Evolutionary conservation across 257 asterid genomes (phyloP).

Genomic region (Phtheirospermum japonicum): DNA sequence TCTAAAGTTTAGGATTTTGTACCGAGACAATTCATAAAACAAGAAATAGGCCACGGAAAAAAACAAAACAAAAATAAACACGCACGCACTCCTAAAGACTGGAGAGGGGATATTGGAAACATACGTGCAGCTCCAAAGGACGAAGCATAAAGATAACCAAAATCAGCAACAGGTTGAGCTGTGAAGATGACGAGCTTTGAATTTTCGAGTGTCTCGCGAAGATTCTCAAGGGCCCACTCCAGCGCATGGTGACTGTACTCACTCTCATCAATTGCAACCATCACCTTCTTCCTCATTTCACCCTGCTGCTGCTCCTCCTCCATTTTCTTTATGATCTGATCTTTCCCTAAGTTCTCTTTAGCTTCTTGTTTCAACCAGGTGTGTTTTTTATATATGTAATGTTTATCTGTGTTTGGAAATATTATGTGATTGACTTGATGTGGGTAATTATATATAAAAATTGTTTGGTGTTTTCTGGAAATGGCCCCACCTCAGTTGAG

Average conservation of each 20-base stretch:
- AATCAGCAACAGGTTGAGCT: conserved; percentile 43
- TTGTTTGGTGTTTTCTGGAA: too few species aligned
- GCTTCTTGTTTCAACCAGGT: too few species aligned
- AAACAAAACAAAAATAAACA: background rate
- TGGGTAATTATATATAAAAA: too few species aligned
- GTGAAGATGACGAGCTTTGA: conserved; percentile 48
- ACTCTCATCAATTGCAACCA: conserved; percentile 73
- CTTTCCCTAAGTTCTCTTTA: too few species aligned
- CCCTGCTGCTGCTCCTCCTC: conserved; percentile 17
- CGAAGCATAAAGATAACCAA: conserved; percentile 44
- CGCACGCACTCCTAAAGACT: background rate
- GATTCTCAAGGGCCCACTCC: conserved; percentile 50
- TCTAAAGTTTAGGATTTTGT: too few species aligned
- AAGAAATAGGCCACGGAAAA: too few species aligned
- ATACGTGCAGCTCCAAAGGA: conserved; percentile 55
- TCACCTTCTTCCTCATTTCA: conserved; percentile 50
- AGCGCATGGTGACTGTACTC: conserved; percentile 56
- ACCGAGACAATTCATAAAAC: too few species aligned
- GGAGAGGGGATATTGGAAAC: conserved; percentile 9
- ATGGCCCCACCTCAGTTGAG: background rate
- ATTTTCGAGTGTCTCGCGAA: conserved; percentile 31
- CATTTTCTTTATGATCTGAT: conserved; percentile 23
- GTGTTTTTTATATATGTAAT: too few species aligned
- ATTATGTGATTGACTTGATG: too few species aligned
- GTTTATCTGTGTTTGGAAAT: too few species aligned